These are phyloP conservation scores for Colletotrichum somersetense DNA, from an alignment of 2,329 filamentous ascomycete species.

Conservation along the genomic window DNA sequence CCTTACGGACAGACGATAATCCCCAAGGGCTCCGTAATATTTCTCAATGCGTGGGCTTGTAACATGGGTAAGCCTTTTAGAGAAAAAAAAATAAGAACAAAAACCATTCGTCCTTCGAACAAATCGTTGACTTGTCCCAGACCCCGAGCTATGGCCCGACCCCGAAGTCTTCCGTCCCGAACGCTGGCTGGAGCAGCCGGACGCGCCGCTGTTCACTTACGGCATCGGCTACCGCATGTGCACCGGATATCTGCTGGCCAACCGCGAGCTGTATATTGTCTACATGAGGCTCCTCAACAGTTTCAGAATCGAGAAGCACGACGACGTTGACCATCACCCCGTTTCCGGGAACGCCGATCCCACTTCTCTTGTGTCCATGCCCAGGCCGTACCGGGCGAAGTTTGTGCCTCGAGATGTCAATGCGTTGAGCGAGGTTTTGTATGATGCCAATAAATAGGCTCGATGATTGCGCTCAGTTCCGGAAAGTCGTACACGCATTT, in stretches of 20 bases:
- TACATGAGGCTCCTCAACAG: constrained; percentile 73
- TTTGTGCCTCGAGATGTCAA: constrained; percentile 63
- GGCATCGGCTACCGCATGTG: constrained; percentile 78
- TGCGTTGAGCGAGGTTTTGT: constrained; percentile 1
- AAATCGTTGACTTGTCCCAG: constrained; percentile 43
- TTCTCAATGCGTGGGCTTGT: constrained; percentile 76
- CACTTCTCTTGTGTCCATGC: constrained; percentile 72
- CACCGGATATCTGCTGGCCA: constrained; percentile 72
- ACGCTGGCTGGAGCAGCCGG: constrained; percentile 73
- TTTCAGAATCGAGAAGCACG: constrained; percentile 68
- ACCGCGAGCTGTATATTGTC: constrained; percentile 74
- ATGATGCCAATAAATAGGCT: background rate
- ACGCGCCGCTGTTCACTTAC: constrained; percentile 74
- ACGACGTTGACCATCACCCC: constrained; percentile 69
- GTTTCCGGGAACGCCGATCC: constrained; percentile 71
- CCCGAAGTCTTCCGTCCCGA: constrained; percentile 62
- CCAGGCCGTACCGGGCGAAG: constrained; percentile 66
- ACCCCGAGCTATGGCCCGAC: constrained; percentile 69
- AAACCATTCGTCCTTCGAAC: no score
- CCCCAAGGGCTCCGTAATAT: constrained; percentile 73
- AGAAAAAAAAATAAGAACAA: background rate
- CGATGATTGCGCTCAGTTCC: background rate
- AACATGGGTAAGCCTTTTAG: constrained; percentile 68
- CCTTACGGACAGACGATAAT: constrained; percentile 69
- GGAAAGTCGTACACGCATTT: background rate